Evolutionary conservation across 148 eudicot species (phyloP), one percentile per base, ranked within the genome.

Genomic region (Talinum fruticosum): DNA sequence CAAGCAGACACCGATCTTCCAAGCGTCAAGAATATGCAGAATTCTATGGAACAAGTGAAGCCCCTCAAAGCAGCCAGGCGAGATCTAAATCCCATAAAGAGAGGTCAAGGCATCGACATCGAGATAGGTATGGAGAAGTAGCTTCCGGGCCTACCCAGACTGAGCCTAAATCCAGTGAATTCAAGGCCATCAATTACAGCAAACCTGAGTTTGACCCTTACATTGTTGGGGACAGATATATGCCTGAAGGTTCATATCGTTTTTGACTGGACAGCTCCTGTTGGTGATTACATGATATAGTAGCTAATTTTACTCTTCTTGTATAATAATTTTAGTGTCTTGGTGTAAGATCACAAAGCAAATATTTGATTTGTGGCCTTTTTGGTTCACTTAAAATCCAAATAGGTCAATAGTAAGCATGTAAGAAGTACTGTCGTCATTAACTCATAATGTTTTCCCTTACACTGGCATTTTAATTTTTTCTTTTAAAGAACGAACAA

Each of bases 61-160:
- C 71, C 30, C 87, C 90, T 70, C 75, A 84, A 29, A 74, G 65
- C 44, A 74, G 78, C n/a, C 98, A 82, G 32, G 78, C 76, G 37
- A 89, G 92, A 80, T 83, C 92, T 15, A 94, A 90, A 80, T 78
- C 89, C 78, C 95, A 90, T 75, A 92, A 94, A 76, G 98, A 94
- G 62, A 85, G 95, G 83, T 67, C 90, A 69, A 94, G 90, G 89
- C 98, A 94, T 86, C 88, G 95, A 5, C 85, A 82, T 51, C 77
- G 90, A 24, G 95, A 94, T 12, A 92, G 88, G 81, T 86, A 89
- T 76, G 91, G 94, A 69, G 98, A 94, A 81, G 82, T 77, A 21
- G 82, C 19, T 24, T 82, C 73, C 24, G 90, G 81, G 62, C 67
- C 83, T 7, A 65, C 59, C 49, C 78, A 83, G 15, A 53, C 65